Percentiles rank a stretch among this genome's conserved stretches.
phyloP scores from a whole-genome alignment of 768 basidiomycete genomes.

The Tricholomella constricta region DNA sequence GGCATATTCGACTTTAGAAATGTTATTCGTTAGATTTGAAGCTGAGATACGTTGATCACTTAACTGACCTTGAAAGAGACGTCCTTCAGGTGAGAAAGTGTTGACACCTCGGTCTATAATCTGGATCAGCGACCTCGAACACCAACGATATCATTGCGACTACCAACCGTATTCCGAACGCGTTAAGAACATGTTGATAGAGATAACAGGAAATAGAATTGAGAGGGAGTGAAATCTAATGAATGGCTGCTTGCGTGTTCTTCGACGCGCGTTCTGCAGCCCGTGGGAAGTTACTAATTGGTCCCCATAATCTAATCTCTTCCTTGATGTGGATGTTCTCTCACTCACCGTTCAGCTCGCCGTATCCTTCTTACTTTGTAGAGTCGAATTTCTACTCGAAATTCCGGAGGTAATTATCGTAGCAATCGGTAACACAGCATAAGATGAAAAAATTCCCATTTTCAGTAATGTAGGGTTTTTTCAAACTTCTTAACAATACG shows the following conservation, averaged over 20 bases:
- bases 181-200: slow-evolving; percentile 79
- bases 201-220: slow-evolving; percentile 16
- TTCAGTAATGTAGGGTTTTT: no score
- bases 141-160: slow-evolving; percentile 3
- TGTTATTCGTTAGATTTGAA: slow-evolving; percentile 14
- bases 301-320: slow-evolving; percentile 36
- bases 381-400: no score
- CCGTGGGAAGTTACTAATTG: slow-evolving; percentile 37
- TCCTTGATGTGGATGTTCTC: background rate
- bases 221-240: slow-evolving; percentile 24
- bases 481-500: no score
- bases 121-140: background rate
- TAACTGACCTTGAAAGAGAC: slow-evolving; percentile 89
- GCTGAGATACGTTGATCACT: background rate
- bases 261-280: slow-evolving; percentile 46
- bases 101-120: slow-evolving; percentile 90
- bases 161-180: slow-evolving; percentile 88
- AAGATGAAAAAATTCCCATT: no score
- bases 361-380: no score
- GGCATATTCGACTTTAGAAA: slow-evolving; percentile 84
- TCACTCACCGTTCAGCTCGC: background rate
- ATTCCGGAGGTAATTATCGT: no score
- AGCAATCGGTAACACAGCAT: no score
- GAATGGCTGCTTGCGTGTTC: slow-evolving; percentile 33
- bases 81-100: slow-evolving; percentile 98